These are phyloP conservation scores for Cymbidium sinense DNA, from an alignment of 106 monocot genomes.

Conservation along the genomic window DNA sequence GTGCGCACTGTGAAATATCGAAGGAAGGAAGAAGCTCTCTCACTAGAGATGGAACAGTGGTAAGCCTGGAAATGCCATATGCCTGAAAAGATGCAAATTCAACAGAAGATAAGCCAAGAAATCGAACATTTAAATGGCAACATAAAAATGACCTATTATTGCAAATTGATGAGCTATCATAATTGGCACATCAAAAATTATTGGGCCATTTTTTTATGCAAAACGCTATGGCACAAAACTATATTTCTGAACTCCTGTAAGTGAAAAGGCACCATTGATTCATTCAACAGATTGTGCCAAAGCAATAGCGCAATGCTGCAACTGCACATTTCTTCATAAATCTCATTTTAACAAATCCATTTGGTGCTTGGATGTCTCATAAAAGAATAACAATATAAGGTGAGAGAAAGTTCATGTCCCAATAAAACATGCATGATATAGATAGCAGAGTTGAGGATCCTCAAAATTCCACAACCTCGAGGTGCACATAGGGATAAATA, in stretches of 20 bases:
- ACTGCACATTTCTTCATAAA: neutral
- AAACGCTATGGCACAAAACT: neutral
- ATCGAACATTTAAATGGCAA: neutral
- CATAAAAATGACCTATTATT: neutral
- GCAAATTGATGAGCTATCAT: neutral
- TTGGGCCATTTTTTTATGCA: neutral
- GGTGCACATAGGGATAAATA: neutral
- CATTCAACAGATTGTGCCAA: too few species aligned
- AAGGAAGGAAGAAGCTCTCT: slow-evolving; percentile 38
- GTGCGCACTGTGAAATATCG: slow-evolving; percentile 14
- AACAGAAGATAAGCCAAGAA: slow-evolving; percentile 1
- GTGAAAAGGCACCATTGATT: too few species aligned
- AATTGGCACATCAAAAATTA: neutral
- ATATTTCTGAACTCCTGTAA: neutral
- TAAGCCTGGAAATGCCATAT: slow-evolving; percentile 73
- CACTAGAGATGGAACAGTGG: slow-evolving; percentile 67
- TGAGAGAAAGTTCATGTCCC: neutral
- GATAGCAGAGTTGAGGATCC: neutral
- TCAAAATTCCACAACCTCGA: neutral
- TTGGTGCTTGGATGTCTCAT: neutral
- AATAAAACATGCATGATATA: neutral
- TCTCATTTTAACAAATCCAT: neutral
- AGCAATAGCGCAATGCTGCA: neutral
- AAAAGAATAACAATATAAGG: neutral
- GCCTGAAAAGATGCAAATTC: slow-evolving; percentile 36